Base-by-base conservation (phyloP, 148 eudicot species). In the Rhododendron ferrugineum region DNA sequence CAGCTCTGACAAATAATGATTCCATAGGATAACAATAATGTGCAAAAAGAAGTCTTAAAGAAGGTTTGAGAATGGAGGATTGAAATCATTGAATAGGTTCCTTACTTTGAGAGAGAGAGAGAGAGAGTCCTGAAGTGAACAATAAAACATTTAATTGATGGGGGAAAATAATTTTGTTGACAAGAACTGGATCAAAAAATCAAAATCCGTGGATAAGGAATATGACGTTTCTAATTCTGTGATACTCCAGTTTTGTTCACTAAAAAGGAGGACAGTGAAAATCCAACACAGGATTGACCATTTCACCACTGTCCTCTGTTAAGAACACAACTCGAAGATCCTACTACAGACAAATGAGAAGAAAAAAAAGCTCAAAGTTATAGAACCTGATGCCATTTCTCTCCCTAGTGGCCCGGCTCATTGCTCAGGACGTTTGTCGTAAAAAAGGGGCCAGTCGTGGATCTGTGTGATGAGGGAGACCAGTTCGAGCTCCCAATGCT, bases 401-500 rank as follows among this genome's bases (percentile, higher is more conserved):
- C 49, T 40, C n/a, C 64, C 23, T 20, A 13, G 32, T 64, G 79
- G 14, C 34, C 47, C 16, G 36, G 56, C n/a, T 78, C 32, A n/a
- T 78, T 20, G 42, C n/a, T 80, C 83, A 84, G 47, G 85, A 82
- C 5, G 82, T 80, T 37, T 91, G 83, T 23, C 34, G n/a, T 85
- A 91, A 85, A 87, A 92, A 97, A 62, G 94, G 88, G 23, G 88
- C 86, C 85, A 95, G 85, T n/a, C 92, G 95, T 85, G 94, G 91
- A 88, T 97, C 94, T 2, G 91, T 85, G 66, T 56, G 89, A 76
- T n/a, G 89, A 36, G 99, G 99, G 85, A 97, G 98, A 72, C 98
- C 95, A 20, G 94, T 83, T 81, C 98, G 92, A 84, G 98, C 99
- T 88, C 99, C 98, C 91, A 97, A 90, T 18, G 95, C 96, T 88